phyloP scores from a whole-genome alignment of 2,329 filamentous ascomycete species.

The Calonectria naviculata region DNA sequence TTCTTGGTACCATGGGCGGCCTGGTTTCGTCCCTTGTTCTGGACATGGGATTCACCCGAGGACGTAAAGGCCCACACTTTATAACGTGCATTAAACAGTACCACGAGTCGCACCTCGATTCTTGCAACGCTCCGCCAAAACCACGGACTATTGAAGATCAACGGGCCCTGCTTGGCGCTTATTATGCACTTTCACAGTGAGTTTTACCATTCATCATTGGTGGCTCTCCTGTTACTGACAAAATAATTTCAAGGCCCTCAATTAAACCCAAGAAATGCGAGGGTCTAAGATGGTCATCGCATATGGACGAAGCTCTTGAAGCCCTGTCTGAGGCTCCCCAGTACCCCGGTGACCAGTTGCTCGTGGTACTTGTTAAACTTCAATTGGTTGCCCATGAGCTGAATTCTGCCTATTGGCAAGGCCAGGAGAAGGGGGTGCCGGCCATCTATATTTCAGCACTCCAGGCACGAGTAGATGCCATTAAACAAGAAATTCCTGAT shows the following conservation, averaged over 20 bases:
- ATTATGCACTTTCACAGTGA: constrained; percentile 1
- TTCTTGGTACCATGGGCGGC: background rate
- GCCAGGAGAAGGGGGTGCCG: background rate
- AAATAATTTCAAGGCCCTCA: background rate
- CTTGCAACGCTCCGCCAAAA: background rate
- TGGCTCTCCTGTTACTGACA: background rate
- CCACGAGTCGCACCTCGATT: background rate
- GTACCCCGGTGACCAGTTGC: background rate
- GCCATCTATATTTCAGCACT: background rate
- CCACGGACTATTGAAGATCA: background rate
- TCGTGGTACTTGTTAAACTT: background rate
- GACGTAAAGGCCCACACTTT: background rate
- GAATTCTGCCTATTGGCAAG: background rate
- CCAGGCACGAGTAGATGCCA: background rate
- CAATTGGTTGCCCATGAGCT: background rate
- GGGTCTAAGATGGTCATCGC: background rate
- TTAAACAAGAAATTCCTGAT: background rate
- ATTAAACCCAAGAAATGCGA: background rate
- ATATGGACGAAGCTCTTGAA: background rate
- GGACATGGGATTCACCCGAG: background rate
- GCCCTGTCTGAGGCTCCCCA: background rate
- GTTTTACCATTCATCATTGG: background rate
- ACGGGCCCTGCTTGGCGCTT: background rate
- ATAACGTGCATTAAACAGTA: background rate
- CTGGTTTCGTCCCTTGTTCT: background rate